Evolutionary conservation across 1,139 yeast genomes (phyloP).

Genomic region (Pneumocystis sp.): DNA sequence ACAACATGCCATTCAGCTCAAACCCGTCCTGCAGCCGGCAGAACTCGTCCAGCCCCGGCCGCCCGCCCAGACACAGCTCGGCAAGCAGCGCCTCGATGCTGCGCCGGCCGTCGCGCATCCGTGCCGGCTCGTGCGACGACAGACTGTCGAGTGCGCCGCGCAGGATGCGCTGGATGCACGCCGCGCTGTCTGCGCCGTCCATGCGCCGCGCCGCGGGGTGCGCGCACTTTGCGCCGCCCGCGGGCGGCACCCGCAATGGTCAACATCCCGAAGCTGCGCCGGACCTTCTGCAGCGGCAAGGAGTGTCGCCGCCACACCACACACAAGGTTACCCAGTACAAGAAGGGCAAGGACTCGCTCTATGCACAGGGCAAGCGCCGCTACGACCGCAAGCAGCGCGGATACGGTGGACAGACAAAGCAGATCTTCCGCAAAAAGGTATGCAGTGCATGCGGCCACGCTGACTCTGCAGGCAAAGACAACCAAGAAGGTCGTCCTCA

Average conservation of each 20-base stretch:
- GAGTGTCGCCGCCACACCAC: constrained; percentile 99
- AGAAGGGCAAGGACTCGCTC: constrained; percentile 22
- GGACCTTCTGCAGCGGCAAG: constrained; percentile 99
- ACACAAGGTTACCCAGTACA: constrained; percentile 99
- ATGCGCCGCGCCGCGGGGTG: not conserved
- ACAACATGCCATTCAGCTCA: not conserved
- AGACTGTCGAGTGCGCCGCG: not conserved
- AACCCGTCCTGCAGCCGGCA: not conserved
- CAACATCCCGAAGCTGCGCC: constrained; percentile 99
- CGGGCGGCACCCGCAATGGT: constrained; percentile 36
- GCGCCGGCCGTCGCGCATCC: not conserved
- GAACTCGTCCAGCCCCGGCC: not conserved
- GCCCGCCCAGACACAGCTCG: not conserved
- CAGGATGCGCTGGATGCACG: not conserved
- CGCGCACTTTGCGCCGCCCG: no score
- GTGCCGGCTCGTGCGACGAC: not conserved
- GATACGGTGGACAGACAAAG: constrained; percentile 99
- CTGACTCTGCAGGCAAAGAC: constrained; percentile 55
- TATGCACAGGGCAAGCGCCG: constrained; percentile 97
- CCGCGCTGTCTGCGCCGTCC: not conserved
- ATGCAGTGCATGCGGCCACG: no score
- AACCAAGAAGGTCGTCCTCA: constrained; percentile 98
- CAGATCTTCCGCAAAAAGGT: constrained; percentile 97
- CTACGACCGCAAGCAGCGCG: constrained; percentile 99
- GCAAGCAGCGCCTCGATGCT: not conserved